A percentile compares a stretch with the other conserved stretches of the same genome.
Evolutionary conservation across 768 basidiomycete genomes (phyloP).

Genomic region (Suillus clintonianus): DNA sequence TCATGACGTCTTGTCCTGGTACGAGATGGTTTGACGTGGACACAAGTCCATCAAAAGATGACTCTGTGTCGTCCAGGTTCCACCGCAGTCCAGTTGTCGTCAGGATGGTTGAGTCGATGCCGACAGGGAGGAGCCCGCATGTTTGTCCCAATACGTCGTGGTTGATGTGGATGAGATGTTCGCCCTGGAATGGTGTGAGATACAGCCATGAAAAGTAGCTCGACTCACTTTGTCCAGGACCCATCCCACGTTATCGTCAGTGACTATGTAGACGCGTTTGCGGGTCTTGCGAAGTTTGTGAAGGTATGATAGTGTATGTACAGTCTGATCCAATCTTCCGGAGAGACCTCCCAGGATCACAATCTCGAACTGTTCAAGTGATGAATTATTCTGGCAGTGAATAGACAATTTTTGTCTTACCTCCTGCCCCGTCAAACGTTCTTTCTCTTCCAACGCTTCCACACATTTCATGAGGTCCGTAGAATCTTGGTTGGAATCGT

Average conservation of each 20-base stretch:
- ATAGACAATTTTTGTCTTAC: constrained; percentile 29
- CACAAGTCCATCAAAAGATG: constrained; percentile 81
- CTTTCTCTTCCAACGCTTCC: constrained; percentile 56
- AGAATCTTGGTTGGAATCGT: constrained; percentile 77
- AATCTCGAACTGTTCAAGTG: constrained; percentile 54
- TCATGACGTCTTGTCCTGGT: constrained; percentile 63
- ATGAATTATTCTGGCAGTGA: neutral
- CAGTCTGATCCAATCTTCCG: constrained; percentile 92
- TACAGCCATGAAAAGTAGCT: neutral
- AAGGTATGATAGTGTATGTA: constrained; percentile 84
- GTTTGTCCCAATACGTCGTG: constrained; percentile 78
- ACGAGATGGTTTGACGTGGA: constrained; percentile 95
- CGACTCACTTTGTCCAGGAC: constrained; percentile 70
- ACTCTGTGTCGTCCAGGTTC: constrained; percentile 72
- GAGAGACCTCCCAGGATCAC: constrained; percentile 86
- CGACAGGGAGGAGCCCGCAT: constrained; percentile 94
- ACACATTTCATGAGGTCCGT: constrained; percentile 98
- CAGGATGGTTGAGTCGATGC: constrained; percentile 73
- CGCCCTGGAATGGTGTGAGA: constrained; percentile 55
- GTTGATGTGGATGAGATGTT: constrained; percentile 77
- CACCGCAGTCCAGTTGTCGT: constrained; percentile 85
- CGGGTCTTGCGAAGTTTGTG: constrained; percentile 72
- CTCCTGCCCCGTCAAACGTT: constrained; percentile 40
- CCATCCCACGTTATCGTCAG: constrained; percentile 93
- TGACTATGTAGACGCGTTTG: constrained; percentile 68